Conservation (phyloP, 495 filamentous ascomycete species). For the Thermothielavioides terrestris region DNA sequence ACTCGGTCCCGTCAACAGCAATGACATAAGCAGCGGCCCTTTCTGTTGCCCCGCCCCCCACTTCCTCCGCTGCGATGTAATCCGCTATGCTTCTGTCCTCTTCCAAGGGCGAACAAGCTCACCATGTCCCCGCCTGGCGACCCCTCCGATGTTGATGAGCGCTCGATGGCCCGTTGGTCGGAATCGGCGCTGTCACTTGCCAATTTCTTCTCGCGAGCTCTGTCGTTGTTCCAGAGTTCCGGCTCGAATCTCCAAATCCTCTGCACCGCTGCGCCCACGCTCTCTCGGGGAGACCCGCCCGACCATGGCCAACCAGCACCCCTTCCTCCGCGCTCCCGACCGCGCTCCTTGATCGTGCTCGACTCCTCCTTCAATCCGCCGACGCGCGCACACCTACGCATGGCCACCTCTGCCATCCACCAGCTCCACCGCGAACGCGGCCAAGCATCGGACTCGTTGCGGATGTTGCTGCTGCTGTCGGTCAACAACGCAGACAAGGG, state of each 20-base stretch:
- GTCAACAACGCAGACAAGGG: constrained; percentile 93
- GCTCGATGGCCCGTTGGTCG: constrained; percentile 14
- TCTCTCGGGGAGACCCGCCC: not conserved
- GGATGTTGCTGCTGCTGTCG: constrained; percentile 73
- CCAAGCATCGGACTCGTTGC: constrained; percentile 19
- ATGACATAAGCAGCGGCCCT: not conserved
- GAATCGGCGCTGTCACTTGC: constrained; percentile 16
- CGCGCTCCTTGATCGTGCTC: constrained; percentile 60
- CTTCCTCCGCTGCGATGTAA: not conserved
- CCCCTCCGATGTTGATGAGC: constrained; percentile 9
- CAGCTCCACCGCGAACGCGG: constrained; percentile 21
- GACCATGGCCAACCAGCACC: constrained; percentile 4
- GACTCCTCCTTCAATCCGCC: constrained; percentile 97
- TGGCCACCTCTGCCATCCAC: constrained; percentile 59
- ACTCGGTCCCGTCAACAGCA: not conserved
- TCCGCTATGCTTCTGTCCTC: not conserved
- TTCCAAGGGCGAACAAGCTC: not conserved
- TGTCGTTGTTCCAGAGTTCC: constrained; percentile 51
- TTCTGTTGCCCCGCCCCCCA: not conserved
- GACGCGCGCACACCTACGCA: constrained; percentile 69
- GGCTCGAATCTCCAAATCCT: constrained; percentile 51
- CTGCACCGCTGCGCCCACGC: constrained; percentile 36
- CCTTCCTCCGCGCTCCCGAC: constrained; percentile 17
- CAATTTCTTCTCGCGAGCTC: constrained; percentile 39
- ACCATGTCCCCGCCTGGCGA: not conserved